phyloP scores from a whole-genome alignment of 148 eudicot genomes.

The Bassia scoparia region DNA sequence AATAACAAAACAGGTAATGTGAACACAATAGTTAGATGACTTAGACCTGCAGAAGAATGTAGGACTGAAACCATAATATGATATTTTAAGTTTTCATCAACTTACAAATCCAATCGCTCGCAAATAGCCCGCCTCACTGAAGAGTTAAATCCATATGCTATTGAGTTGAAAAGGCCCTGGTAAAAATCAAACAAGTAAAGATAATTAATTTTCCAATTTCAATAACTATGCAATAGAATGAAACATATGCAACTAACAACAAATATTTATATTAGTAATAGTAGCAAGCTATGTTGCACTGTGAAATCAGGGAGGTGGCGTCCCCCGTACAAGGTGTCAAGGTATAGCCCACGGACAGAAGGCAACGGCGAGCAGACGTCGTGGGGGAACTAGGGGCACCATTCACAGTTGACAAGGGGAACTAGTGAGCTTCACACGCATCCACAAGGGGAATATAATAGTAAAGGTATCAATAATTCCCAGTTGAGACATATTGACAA shows the following conservation, averaged over 20 bases:
- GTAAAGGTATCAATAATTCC: too few relatives aligned
- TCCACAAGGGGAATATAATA: too few relatives aligned
- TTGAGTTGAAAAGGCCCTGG: slow-evolving; percentile 92
- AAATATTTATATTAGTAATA: neutral
- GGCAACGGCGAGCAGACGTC: too few relatives aligned
- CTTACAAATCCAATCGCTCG: slow-evolving; percentile 92
- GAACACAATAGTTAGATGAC: neutral
- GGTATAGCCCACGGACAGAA: too few relatives aligned
- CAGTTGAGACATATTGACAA: too few relatives aligned
- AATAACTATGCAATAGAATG: neutral
- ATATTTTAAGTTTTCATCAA: slow-evolving; percentile 10
- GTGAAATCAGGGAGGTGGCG: too few relatives aligned
- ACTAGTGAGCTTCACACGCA: too few relatives aligned
- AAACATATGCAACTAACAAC: neutral
- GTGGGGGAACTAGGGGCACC: too few relatives aligned
- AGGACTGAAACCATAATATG: neutral
- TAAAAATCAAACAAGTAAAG: slow-evolving; percentile 14
- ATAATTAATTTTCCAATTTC: slow-evolving; percentile 4
- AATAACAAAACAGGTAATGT: neutral
- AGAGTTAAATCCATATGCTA: slow-evolving; percentile 93
- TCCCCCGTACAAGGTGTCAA: too few relatives aligned
- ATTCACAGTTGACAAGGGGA: too few relatives aligned
- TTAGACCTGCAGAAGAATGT: neutral
- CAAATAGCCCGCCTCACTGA: slow-evolving; percentile 74
- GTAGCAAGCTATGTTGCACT: too few relatives aligned